Evolutionary conservation across 2,329 filamentous ascomycete species (phyloP).

Genomic region (Penicillium sp.): DNA sequence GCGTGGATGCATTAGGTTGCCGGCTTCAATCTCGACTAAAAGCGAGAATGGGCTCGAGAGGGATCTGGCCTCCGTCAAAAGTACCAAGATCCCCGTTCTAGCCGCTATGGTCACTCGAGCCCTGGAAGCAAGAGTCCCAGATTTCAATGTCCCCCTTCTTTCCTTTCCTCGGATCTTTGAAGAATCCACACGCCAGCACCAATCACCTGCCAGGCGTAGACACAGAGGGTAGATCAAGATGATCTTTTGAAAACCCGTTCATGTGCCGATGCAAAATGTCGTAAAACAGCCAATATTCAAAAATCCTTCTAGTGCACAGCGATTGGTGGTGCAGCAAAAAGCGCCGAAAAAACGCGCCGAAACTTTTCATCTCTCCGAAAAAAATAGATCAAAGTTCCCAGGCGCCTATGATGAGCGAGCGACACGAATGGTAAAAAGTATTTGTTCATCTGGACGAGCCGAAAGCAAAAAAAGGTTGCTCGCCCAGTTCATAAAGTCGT

Average conservation of each 20-base stretch:
- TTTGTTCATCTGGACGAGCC: conserved; percentile 34
- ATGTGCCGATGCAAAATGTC: conserved; percentile 36
- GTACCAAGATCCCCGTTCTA: conserved; percentile 3
- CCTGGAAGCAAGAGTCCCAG: neutral
- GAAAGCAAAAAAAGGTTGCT: conserved; percentile 24
- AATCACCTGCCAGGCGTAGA: conserved; percentile 19
- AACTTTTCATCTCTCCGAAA: conserved; percentile 25
- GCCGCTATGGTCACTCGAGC: conserved; percentile 8
- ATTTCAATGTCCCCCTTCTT: neutral
- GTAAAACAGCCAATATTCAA: conserved; percentile 28
- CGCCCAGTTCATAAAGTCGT: conserved; percentile 30
- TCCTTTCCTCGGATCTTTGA: conserved; percentile 2
- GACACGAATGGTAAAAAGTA: conserved; percentile 38
- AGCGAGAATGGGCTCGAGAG: conserved; percentile 9
- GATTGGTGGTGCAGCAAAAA: conserved; percentile 39
- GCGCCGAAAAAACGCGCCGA: conserved; percentile 31
- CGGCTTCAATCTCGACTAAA: conserved; percentile 16
- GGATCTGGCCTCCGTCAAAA: conserved; percentile 18
- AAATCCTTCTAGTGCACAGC: conserved; percentile 37
- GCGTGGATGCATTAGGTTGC: conserved; percentile 2
- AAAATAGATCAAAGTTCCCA: conserved; percentile 29
- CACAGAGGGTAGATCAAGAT: conserved; percentile 9
- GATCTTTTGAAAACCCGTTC: neutral
- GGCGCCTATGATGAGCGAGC: conserved; percentile 41
- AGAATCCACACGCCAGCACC: conserved; percentile 10